Evolutionary conservation across 192 early-diverging fungal genomes (phyloP), one percentile per base, ranked within the genome.

Genomic region (Chytriomyces sp.): DNA sequence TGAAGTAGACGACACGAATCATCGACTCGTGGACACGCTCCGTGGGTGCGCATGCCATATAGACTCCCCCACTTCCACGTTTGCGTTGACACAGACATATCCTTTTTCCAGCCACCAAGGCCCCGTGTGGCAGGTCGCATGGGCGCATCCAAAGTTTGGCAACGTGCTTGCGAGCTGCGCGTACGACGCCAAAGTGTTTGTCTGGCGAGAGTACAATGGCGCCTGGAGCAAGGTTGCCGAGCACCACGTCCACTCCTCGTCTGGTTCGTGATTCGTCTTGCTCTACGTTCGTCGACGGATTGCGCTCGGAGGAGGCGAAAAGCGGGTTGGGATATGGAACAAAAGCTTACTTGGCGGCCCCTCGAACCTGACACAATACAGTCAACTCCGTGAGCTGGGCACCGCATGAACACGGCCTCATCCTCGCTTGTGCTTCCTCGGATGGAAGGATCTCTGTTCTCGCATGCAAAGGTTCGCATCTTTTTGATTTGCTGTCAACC

Each of bases 61-160:
- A 28, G 41, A 26, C 19, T 40, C 28, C 25, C 31, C 52, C 52
- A 28, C 26, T 40, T 14, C 54, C 54, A 59, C 49, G 49, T 66
- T 32, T 25, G 14, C 28, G 14, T 12, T 12, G 36, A 26, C 7
- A 33, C 26, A 38, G 60, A 22, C 44, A 30, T 28, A 28, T 41
- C 4, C 52, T 14, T 5, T 39, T 19, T 33, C n/a, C 60, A 95
- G 92, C 38, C 96, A 99, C 77, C 90, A 93, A 53, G 96, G 95
- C 26, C 98, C 98, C 3, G 96, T 99, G n/a, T 99, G 98, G 98
- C 95, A 96, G 76, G 92, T 99, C 26, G 85, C 94, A 19, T 99
- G 98, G 98, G 95, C 96, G 14, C 98, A 99, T 75, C 98, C 98
- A 41, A 96, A 96, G 79, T 99, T 93, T 82, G 96, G 96, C 55